Evolutionary conservation across 495 filamentous ascomycete species (phyloP), one percentile per base, ranked within the genome.

Genomic region (Talaromyces ruber): DNA sequence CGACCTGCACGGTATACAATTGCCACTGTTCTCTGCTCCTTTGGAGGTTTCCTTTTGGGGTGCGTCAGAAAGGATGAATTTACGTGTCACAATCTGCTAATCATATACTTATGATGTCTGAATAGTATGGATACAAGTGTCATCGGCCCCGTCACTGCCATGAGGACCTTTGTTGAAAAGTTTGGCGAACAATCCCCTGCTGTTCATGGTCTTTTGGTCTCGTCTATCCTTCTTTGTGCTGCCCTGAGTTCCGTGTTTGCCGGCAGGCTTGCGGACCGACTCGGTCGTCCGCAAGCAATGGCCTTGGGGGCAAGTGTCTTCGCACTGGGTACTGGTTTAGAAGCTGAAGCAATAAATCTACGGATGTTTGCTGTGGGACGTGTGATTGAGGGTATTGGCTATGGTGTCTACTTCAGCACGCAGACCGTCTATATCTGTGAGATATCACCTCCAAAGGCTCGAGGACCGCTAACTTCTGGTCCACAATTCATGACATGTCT

Each of bases 401-500:
- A 88, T 65, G 86, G 84, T 0, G 64, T 86, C 1, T 87, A 79
- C 62, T 62, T 88, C 6, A 76, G 82, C 3, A 85, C 77, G 26
- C 69, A 83, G 37, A 78, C 79, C 5, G 84, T 87, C 21, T 84
- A 86, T 55, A 83, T 85, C 24, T 81, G 81, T 63, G 86, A 88
- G 65, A 84, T 88, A 32, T 80, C 84, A 4, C 85, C 85, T 0
- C 70, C 78, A 0, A 71, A 66, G 3, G 68, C 71, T 3, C 66
- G 85, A 45, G 86, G 84, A 0, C 71, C 76, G 3, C 63, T 88
- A 12, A 79, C 81, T 0, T 79, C 82, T 0, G 71, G 78, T 4
- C 79, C 80, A 18, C 84, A 87, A 62, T 64, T 86, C n/a, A 63
- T 84, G 45, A 81, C 76, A 12, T 78, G 78, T 0, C 34, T 79